Evolutionary conservation across 345 rosid genomes (phyloP).

Genomic region (Hibiscus tridactylites): DNA sequence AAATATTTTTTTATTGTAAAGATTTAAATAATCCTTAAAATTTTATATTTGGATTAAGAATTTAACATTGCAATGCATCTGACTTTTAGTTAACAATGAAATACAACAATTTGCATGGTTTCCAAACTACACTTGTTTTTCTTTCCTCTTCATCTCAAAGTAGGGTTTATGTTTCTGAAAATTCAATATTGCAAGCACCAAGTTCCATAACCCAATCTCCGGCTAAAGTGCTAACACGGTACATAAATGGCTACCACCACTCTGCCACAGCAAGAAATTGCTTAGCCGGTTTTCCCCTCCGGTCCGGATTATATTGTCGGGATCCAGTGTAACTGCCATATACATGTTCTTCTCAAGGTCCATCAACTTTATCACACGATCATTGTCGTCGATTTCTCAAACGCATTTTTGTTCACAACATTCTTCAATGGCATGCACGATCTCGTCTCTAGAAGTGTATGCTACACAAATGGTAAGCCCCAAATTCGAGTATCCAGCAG

Average conservation of each 20-base stretch:
- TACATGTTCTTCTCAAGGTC: constrained; percentile 43
- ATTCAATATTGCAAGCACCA: not conserved
- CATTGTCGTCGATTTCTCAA: not conserved
- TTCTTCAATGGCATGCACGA: constrained; percentile 32
- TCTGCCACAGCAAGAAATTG: not conserved
- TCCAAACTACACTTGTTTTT: not conserved
- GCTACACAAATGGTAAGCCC: constrained; percentile 3
- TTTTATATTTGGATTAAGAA: too few species aligned
- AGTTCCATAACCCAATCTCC: not conserved
- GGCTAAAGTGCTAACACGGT: not conserved
- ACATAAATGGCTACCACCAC: not conserved
- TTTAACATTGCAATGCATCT: too few species aligned
- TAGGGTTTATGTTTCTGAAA: not conserved
- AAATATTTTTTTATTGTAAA: too few species aligned
- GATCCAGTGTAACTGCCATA: constrained; percentile 49
- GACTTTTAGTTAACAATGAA: not conserved
- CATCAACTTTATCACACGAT: constrained; percentile 12
- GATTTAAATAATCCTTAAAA: too few species aligned
- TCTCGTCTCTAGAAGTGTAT: constrained; percentile 21
- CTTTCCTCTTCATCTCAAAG: not conserved
- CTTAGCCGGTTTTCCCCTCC: not conserved
- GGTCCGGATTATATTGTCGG: constrained; percentile 15
- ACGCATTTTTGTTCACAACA: constrained; percentile 22
- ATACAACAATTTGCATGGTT: not conserved
- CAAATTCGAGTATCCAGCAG: not conserved